Percentiles rank a stretch among this genome's conserved stretches.
These are phyloP conservation scores for Coemansia sp. DNA, from an alignment of 192 early-diverging fungal species.

Conservation along the genomic window DNA sequence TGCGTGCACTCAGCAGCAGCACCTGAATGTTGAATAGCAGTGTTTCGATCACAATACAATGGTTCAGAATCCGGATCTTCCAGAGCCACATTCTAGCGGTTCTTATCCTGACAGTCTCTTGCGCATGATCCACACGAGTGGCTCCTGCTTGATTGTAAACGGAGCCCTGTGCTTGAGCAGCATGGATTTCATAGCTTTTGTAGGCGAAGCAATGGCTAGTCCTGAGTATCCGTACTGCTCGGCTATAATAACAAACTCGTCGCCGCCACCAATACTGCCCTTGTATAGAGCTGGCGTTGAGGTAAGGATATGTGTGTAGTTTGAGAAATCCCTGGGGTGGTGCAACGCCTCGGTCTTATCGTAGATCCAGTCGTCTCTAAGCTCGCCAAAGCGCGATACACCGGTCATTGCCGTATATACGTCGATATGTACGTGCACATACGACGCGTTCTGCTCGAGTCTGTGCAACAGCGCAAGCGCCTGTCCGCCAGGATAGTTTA, in stretches of 20 bases:
- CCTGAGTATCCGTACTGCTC: conserved; percentile 30
- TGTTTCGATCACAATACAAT: no score
- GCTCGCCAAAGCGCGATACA: conserved; percentile 74
- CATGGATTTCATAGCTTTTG: background rate
- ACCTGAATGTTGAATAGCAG: no score
- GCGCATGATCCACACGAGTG: conserved; percentile 27
- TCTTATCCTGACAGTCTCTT: no score
- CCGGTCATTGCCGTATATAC: conserved; percentile 78
- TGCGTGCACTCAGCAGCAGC: conserved; percentile 18
- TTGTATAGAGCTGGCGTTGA: conserved; percentile 21
- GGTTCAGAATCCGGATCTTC: no score
- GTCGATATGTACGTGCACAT: conserved; percentile 67
- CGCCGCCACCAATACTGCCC: background rate
- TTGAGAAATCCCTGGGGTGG: conserved; percentile 19
- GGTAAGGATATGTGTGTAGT: conserved; percentile 40
- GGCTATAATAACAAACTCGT: conserved; percentile 21
- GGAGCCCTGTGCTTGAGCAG: conserved; percentile 1
- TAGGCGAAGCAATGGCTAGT: background rate
- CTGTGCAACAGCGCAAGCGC: conserved; percentile 69
- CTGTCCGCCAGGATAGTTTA: conserved; percentile 89
- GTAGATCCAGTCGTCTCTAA: conserved; percentile 60
- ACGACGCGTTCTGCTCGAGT: conserved; percentile 27
- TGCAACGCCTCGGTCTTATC: conserved; percentile 62
- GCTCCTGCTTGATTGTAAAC: conserved; percentile 7
- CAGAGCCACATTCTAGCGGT: no score